Evolutionary conservation across 2,329 filamentous ascomycete species (phyloP).

Genomic region (Orbilia quercus): DNA sequence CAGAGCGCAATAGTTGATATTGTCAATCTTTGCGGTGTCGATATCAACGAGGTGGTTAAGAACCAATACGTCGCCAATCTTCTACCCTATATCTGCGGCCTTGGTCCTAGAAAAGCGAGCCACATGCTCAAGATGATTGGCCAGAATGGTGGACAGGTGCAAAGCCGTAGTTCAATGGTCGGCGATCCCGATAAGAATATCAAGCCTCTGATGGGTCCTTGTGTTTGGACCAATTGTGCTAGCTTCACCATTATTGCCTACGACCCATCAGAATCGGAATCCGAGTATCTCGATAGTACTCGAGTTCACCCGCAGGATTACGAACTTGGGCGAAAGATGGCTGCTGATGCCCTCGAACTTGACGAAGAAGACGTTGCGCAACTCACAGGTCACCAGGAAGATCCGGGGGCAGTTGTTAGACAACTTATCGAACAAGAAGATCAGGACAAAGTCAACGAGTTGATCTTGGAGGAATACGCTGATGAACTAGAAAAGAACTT

Average conservation of each 20-base stretch:
- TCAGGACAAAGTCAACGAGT: conserved; percentile 93
- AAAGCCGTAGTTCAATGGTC: conserved; percentile 85
- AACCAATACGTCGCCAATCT: conserved; percentile 87
- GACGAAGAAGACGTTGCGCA: conserved; percentile 98
- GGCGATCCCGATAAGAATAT: conserved; percentile 85
- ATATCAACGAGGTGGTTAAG: conserved; percentile 87
- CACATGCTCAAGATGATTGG: conserved; percentile 89
- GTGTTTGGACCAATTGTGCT: conserved; percentile 95
- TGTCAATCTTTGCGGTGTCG: conserved; percentile 95
- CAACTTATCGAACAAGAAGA: conserved; percentile 95
- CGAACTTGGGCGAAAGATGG: conserved; percentile 97
- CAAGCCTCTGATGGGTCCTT: conserved; percentile 82
- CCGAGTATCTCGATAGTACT: conserved; percentile 95
- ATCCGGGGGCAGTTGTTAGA: conserved; percentile 87
- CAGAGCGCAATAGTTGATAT: conserved; percentile 99
- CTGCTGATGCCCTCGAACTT: conserved; percentile 92
- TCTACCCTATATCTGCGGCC: conserved; percentile 87
- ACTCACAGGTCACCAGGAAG: conserved; percentile 84
- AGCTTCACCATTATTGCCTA: conserved; percentile 93
- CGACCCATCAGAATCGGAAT: conserved; percentile 80
- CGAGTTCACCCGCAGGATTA: conserved; percentile 98
- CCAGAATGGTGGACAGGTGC: conserved; percentile 85
- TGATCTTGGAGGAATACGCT: conserved; percentile 95
- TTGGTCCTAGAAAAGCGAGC: conserved; percentile 90
- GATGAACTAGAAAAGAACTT: conserved; percentile 94